Base-by-base conservation (phyloP, 371 early-diverging fungal genomes). In the Mucor racemosus region DNA sequence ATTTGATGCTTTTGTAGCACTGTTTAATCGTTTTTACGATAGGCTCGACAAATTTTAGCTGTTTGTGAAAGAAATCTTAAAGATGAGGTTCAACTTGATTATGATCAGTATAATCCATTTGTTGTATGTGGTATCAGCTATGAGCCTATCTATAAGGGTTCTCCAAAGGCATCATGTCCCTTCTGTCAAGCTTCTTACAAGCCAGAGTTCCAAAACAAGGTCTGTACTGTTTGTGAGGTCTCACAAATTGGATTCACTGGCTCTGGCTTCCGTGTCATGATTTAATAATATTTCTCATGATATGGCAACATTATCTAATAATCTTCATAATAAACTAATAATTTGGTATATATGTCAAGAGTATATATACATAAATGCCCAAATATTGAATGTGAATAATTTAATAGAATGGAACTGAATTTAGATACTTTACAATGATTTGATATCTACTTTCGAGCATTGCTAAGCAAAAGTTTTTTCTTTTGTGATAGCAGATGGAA, bases 61-160 rank as follows among this genome's bases (percentile, higher is more conserved):
- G 86, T 90, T 6, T 88, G 90, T 62, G 95, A 95, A 72, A 89
- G 88, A 46, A 92, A 83, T 44, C 87, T 91, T 57, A 82, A 84
- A 33, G 95, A 98, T 77, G 90, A 88, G 69, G 81, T 95, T 34
- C 74, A 81, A 17, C 70, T 98, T 38, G 88, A 94, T 57, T 97
- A 95, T 76, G 95, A 98, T 77, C 94, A 91, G 74, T 93, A 91
- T 82, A 96, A 94, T 71, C 94, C 97, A 53, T 96, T 96, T 68
- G 88, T 87, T 11, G 82, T 95, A 9, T 96, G 96, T 72, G 92
- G 84, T 15, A 80, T 84, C 26, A 88, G 93, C 14, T 93, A 84
- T 72, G 86, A 91, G 19, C 95, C 97, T 5, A 96, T 98, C 67
- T 93, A 95, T 82, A 84, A 86, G 42, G 95, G 94, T 26, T 90